Conservation (phyloP, 495 filamentous ascomycete genomes). For the Parachaetomium inaequale region DNA sequence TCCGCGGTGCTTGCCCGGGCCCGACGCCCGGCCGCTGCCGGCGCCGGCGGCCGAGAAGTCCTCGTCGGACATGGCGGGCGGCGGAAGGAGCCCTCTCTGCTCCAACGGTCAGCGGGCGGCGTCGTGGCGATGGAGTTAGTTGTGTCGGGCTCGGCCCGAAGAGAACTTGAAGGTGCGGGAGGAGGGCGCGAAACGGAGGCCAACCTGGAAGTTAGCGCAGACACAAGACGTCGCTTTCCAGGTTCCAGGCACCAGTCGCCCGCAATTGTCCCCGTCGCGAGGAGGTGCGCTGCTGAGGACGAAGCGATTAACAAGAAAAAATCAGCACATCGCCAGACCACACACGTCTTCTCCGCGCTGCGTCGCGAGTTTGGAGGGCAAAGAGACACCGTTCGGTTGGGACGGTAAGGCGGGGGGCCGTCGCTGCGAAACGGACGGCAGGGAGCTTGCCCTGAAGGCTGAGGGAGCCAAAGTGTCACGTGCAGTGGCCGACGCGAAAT, state of each 20-base stretch:
- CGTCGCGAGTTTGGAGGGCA: neutral
- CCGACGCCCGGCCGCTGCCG: constrained; percentile 13
- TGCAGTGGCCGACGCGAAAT: neutral
- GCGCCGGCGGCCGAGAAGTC: constrained; percentile 27
- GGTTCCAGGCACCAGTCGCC: neutral
- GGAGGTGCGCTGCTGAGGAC: neutral
- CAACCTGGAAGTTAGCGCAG: constrained; percentile 1
- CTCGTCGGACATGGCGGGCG: constrained; percentile 35
- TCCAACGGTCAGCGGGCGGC: neutral
- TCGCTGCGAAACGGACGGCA: constrained; percentile 7
- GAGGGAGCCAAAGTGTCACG: neutral
- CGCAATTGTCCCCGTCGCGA: neutral
- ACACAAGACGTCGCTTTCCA: neutral
- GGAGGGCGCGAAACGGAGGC: constrained; percentile 15
- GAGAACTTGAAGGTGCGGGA: too few relatives aligned
- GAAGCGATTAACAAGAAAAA: neutral
- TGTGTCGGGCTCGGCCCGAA: constrained; percentile 11
- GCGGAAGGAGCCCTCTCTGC: constrained; percentile 10
- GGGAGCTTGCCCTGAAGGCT: too few relatives aligned
- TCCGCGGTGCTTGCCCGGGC: constrained; percentile 41
- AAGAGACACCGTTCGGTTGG: constrained; percentile 18
- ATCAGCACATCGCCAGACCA: neutral
- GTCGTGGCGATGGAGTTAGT: neutral
- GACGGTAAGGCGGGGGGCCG: constrained; percentile 15
- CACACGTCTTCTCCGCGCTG: constrained; percentile 1